A percentile compares a stretch with the other conserved stretches of the same genome.
Conservation (phyloP, 2,329 filamentous ascomycete genomes). For the Sclerotiophoma versabilis region DNA sequence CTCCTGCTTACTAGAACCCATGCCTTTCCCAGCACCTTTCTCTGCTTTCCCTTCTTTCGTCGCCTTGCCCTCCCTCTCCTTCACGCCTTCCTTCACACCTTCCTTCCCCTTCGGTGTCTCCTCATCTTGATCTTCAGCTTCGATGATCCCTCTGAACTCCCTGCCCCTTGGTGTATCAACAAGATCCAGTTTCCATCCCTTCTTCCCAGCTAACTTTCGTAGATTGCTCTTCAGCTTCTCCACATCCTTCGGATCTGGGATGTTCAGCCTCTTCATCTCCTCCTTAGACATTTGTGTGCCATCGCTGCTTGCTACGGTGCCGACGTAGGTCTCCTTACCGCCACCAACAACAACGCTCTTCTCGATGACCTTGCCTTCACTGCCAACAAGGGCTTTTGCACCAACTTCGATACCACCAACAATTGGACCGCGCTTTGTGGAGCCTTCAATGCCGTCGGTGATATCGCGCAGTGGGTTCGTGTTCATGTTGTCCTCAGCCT, state of each 20-base stretch:
- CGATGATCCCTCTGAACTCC: conserved; percentile 75
- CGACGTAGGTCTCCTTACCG: conserved; percentile 62
- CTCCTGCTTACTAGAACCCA: conserved; percentile 35
- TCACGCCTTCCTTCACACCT: conserved; percentile 14
- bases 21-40: conserved; percentile 54
- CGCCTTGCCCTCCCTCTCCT: conserved; percentile 26
- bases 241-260: conserved; percentile 68
- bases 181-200: conserved; percentile 81
- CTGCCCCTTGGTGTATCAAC: conserved; percentile 71
- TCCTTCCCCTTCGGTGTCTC: conserved; percentile 31
- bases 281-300: conserved; percentile 69
- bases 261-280: conserved; percentile 71
- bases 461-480: conserved; percentile 46
- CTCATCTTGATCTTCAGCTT: conserved; percentile 63
- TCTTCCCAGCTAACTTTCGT: conserved; percentile 71
- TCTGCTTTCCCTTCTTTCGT: conserved; percentile 34
- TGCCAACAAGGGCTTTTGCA: conserved; percentile 62
- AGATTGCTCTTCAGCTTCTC: conserved; percentile 74
- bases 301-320: conserved; percentile 63
- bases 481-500: conserved; percentile 22
- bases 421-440: conserved; percentile 50
- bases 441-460: conserved; percentile 36
- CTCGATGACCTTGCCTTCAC: conserved; percentile 64
- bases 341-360: conserved; percentile 58
- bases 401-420: conserved; percentile 68